Percentiles rank a stretch among this genome's conserved stretches.
These are phyloP conservation scores for Neurospora sp. DNA, from an alignment of 495 filamentous ascomycete species.

Conservation along the genomic window DNA sequence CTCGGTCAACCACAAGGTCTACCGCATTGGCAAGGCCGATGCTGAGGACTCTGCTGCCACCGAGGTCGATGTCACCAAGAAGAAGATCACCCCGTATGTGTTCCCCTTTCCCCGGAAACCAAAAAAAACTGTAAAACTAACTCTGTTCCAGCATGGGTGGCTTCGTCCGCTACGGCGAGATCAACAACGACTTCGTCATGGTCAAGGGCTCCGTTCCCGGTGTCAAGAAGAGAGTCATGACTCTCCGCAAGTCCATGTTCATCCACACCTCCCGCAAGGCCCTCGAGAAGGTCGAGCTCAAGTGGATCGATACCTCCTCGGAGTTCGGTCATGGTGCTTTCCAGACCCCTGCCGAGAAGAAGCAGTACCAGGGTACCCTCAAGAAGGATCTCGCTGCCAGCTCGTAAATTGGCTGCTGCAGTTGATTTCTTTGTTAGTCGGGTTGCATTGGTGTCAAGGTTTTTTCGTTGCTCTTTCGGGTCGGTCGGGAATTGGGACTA, in stretches of 20 bases:
- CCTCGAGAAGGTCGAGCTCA: conserved; percentile 98
- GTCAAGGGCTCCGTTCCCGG: conserved; percentile 96
- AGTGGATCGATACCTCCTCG: conserved; percentile 99
- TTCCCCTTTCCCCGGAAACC: background rate
- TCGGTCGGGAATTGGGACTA: conserved; percentile 32
- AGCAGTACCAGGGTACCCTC: conserved; percentile 85
- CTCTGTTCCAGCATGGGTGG: conserved; percentile 71
- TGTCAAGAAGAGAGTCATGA: conserved; percentile 99
- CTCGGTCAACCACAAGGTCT: conserved; percentile 99
- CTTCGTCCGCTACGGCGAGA: conserved; percentile 97
- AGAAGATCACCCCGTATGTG: conserved; percentile 97
- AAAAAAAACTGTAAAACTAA: conserved; percentile 5
- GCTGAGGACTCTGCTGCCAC: conserved; percentile 88
- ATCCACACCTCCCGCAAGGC: conserved; percentile 88
- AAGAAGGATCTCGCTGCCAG: conserved; percentile 88
- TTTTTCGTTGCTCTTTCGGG: conserved; percentile 34
- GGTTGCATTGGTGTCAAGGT: conserved; percentile 42
- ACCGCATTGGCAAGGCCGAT: conserved; percentile 88
- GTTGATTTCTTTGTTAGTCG: conserved; percentile 38
- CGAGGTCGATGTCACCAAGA: conserved; percentile 95
- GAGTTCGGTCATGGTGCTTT: conserved; percentile 99
- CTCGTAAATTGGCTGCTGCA: conserved; percentile 43
- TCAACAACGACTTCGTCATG: conserved; percentile 99
- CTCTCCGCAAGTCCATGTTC: conserved; percentile 98
- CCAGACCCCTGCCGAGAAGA: conserved; percentile 97